These are phyloP conservation scores for Bombardia bombarda DNA, from an alignment of 495 filamentous ascomycete genomes.

Conservation along the genomic window DNA sequence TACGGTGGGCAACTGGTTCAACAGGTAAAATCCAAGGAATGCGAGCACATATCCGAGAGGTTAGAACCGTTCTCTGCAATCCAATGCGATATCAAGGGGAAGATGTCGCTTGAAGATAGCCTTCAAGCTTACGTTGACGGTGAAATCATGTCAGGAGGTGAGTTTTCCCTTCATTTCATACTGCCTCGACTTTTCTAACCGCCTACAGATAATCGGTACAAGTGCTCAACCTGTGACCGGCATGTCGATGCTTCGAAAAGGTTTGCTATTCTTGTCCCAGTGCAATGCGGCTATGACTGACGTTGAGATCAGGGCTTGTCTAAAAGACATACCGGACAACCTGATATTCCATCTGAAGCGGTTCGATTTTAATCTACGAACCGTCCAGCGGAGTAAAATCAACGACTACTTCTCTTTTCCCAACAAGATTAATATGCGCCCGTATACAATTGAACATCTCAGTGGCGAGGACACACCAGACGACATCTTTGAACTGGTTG, in stretches of 20 bases:
- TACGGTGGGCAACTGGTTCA: slow-evolving; percentile 90
- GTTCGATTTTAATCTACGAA: slow-evolving; percentile 89
- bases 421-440: slow-evolving; percentile 74
- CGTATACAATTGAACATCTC: slow-evolving; percentile 82
- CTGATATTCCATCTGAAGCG: slow-evolving; percentile 95
- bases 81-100: slow-evolving; percentile 95
- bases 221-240: slow-evolving; percentile 80
- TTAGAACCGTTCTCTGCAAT: slow-evolving; percentile 91
- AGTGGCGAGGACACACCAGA: slow-evolving; percentile 48
- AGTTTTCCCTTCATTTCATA: slow-evolving; percentile 15
- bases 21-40: slow-evolving; percentile 93
- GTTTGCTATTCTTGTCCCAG: slow-evolving; percentile 22
- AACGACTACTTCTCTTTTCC: slow-evolving; percentile 94
- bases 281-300: slow-evolving; percentile 8
- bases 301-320: slow-evolving; percentile 55
- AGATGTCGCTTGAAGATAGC: slow-evolving; percentile 74
- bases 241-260: slow-evolving; percentile 94
- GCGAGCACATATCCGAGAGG: slow-evolving; percentile 83
- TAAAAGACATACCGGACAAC: slow-evolving; percentile 91
- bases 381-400: slow-evolving; percentile 81
- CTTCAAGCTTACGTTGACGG: slow-evolving; percentile 90
- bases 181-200: slow-evolving; percentile 9
- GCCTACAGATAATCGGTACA: slow-evolving; percentile 83
- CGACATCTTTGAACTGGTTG: slow-evolving; percentile 87
- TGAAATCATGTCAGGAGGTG: slow-evolving; percentile 91